Percentiles rank a stretch among this genome's conserved stretches.
These are phyloP conservation scores for Chimonanthus praecox DNA, from an alignment of 164 flowering plant genomes.

Conservation along the genomic window DNA sequence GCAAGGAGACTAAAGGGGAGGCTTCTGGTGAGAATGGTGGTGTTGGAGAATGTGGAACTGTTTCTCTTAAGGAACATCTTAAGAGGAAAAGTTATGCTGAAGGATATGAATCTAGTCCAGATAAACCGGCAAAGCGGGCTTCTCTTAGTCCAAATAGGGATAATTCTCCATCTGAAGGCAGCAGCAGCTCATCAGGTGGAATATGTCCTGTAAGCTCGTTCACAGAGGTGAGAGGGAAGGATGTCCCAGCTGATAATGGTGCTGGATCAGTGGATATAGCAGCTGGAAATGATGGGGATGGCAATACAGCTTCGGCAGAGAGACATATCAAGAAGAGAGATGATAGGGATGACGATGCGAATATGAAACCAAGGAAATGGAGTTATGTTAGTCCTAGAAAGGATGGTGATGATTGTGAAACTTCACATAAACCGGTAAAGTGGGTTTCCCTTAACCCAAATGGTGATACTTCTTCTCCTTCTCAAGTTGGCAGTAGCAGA, in stretches of 20 bases:
- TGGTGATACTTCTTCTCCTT: neutral
- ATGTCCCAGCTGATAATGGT: too few relatives aligned
- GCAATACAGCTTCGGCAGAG: too few relatives aligned
- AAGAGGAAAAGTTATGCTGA: slow-evolving; percentile 22
- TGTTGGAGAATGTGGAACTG: slow-evolving; percentile 20
- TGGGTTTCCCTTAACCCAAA: slow-evolving; percentile 10
- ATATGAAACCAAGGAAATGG: too few relatives aligned
- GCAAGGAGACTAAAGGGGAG: neutral
- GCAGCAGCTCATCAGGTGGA: neutral
- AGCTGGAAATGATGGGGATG: too few relatives aligned
- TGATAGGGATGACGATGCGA: too few relatives aligned
- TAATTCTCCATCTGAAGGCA: neutral
- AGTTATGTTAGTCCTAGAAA: too few relatives aligned
- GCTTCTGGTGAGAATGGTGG: slow-evolving; percentile 19
- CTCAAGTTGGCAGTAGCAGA: neutral
- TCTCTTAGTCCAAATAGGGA: slow-evolving; percentile 13
- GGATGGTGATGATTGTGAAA: slow-evolving; percentile 8
- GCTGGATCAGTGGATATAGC: too few relatives aligned
- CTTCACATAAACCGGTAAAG: slow-evolving; percentile 6
- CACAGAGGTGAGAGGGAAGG: too few relatives aligned
- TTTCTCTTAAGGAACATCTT: slow-evolving; percentile 22
- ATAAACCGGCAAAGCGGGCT: slow-evolving; percentile 7
- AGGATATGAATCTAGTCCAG: neutral
- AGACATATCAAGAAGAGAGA: too few relatives aligned
- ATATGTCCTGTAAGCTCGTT: neutral